Conservation (phyloP, 2,329 filamentous ascomycete species). For the Bipolaris victoriae region DNA sequence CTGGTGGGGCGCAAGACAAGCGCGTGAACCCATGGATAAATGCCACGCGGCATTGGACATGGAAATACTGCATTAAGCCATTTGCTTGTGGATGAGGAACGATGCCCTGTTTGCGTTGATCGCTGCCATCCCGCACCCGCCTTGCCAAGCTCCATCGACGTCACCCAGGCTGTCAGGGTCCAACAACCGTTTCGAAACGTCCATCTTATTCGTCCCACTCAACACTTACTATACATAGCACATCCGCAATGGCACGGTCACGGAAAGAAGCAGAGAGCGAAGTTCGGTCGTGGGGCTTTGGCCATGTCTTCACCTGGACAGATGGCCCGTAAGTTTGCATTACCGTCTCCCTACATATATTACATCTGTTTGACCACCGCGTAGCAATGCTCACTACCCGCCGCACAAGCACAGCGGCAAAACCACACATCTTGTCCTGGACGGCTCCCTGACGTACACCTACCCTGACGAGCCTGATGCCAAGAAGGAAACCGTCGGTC, state of each 20-base stretch:
- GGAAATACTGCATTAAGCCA: constrained; percentile 7
- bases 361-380: background rate
- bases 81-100: background rate
- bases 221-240: background rate
- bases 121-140: background rate
- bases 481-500: constrained; percentile 64
- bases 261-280: constrained; percentile 62
- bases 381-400: constrained; percentile 69
- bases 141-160: constrained; percentile 22
- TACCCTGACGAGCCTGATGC: constrained; percentile 66
- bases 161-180: constrained; percentile 29
- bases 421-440: constrained; percentile 73
- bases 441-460: constrained; percentile 68
- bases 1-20: constrained; percentile 16
- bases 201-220: background rate
- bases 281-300: constrained; percentile 73
- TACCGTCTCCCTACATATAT: no score
- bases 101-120: constrained; percentile 10
- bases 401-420: constrained; percentile 69
- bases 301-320: constrained; percentile 73
- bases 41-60: constrained; percentile 9
- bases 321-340: constrained; percentile 66
- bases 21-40: constrained; percentile 3
- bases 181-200: constrained; percentile 12
- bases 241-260: constrained; percentile 46